phyloP scores from a whole-genome alignment of 2,329 filamentous ascomycete species.

The Anthostomella pinea region DNA sequence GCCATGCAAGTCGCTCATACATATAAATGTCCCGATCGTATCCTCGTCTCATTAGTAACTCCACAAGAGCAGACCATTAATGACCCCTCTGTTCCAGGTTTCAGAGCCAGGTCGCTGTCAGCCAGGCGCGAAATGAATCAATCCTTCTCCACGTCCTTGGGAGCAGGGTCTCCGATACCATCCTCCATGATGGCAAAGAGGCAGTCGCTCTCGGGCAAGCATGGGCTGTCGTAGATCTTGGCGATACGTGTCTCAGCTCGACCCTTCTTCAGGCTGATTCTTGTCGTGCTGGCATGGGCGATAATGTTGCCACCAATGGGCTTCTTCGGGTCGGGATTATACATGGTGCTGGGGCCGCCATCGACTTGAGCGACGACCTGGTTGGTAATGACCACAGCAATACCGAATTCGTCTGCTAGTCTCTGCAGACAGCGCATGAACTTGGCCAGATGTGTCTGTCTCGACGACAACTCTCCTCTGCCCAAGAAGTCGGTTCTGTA shows the following conservation, averaged over 20 bases:
- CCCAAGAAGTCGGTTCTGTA: conserved; percentile 97
- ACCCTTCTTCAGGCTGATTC: conserved; percentile 93
- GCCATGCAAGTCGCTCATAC: conserved; percentile 18
- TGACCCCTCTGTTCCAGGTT: neutral
- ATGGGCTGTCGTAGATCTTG: conserved; percentile 99
- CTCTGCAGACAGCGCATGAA: conserved; percentile 84
- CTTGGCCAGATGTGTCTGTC: conserved; percentile 84
- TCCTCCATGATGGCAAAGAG: conserved; percentile 97
- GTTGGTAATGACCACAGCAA: conserved; percentile 97
- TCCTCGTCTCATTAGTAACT: conserved; percentile 12
- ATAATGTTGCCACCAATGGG: conserved; percentile 99
- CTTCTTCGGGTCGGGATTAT: conserved; percentile 98
- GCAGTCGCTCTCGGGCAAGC: conserved; percentile 92
- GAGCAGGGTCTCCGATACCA: conserved; percentile 91
- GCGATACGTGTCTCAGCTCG: conserved; percentile 93
- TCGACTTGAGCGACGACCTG: conserved; percentile 98
- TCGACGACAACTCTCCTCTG: conserved; percentile 91
- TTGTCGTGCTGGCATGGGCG: conserved; percentile 92
- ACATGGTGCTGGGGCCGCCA: conserved; percentile 94
- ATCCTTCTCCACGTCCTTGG: conserved; percentile 89
- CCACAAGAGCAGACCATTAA: neutral
- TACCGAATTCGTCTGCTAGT: conserved; percentile 81
- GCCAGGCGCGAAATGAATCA: too few relatives aligned
- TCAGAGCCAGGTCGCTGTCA: too few relatives aligned
- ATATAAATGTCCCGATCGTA: conserved; percentile 14